A percentile compares a stretch with the other conserved stretches of the same genome.
Conservation (phyloP, 345 rosid genomes). For the Noccaea bulbosa region DNA sequence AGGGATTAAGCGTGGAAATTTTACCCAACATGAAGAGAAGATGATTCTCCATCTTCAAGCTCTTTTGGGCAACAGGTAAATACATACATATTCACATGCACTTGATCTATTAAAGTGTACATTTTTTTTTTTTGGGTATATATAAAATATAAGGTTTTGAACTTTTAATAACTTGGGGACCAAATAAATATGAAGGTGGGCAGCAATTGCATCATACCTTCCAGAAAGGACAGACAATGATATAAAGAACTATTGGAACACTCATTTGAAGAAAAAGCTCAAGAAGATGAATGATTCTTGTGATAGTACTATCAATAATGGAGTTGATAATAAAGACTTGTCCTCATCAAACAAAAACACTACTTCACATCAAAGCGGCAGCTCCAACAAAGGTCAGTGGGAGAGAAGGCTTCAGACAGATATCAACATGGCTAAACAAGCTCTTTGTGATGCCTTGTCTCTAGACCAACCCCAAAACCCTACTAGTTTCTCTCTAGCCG, state of each 20-base stretch:
- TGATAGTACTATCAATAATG: conserved; percentile 44
- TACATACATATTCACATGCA: conserved; percentile 30
- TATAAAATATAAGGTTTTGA: conserved; percentile 24
- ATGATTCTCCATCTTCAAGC: conserved; percentile 97
- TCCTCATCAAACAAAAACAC: conserved; percentile 40
- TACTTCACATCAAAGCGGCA: conserved; percentile 33
- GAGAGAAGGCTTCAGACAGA: conserved; percentile 91
- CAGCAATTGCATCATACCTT: conserved; percentile 96
- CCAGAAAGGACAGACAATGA: conserved; percentile 96
- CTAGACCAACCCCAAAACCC: conserved; percentile 50
- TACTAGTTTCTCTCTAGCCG: conserved; percentile 14
- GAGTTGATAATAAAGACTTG: conserved; percentile 44
- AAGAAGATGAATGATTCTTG: conserved; percentile 49
- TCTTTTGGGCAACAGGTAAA: conserved; percentile 89
- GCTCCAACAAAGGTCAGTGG: conserved; percentile 74
- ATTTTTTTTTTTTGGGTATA: not conserved
- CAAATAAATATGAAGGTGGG: conserved; percentile 70
- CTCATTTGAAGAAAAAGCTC: conserved; percentile 86
- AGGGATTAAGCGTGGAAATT: conserved; percentile 88
- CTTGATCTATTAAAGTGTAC: conserved; percentile 10
- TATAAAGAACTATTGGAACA: conserved; percentile 93
- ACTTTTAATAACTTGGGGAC: conserved; percentile 31
- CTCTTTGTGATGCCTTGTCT: conserved; percentile 80
- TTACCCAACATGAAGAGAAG: conserved; percentile 87
- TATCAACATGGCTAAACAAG: conserved; percentile 79